Evolutionary conservation across 192 early-diverging fungal species (phyloP).

Genomic region (Linnemannia hyalina): DNA sequence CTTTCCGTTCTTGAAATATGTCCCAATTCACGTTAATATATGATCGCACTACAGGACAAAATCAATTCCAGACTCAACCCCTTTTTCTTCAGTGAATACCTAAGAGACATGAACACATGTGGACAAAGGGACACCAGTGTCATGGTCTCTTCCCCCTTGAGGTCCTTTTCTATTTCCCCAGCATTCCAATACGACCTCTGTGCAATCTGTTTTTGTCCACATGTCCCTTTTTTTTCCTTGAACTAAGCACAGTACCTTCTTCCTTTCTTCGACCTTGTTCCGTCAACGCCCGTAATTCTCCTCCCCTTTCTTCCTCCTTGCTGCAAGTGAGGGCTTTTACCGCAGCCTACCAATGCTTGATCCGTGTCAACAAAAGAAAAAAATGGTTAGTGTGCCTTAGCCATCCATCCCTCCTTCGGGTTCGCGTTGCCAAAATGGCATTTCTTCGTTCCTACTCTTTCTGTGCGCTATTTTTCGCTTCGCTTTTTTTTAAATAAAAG

Average conservation of each 20-base stretch:
- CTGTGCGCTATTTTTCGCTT: background rate
- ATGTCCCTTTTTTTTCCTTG: background rate
- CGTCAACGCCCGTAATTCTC: background rate
- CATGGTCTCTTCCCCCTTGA: background rate
- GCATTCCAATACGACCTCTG: background rate
- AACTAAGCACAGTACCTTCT: background rate
- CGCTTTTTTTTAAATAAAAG: background rate
- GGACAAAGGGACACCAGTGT: background rate
- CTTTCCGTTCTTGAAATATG: background rate
- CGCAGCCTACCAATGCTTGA: background rate
- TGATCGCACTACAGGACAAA: background rate
- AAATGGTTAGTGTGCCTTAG: background rate
- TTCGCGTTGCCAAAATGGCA: background rate
- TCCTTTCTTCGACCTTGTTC: background rate
- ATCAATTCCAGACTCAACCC: background rate
- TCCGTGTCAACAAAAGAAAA: background rate
- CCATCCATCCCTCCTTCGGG: background rate
- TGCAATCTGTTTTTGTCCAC: background rate
- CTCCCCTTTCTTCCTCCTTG: background rate
- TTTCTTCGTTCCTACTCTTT: background rate
- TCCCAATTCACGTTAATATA: too few species aligned
- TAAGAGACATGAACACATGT: background rate
- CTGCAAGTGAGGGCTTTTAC: background rate
- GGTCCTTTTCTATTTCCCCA: background rate
- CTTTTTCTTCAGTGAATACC: background rate